phyloP scores from a whole-genome alignment of 2,329 filamentous ascomycete species.

The Ophiostoma triangulosporum region DNA sequence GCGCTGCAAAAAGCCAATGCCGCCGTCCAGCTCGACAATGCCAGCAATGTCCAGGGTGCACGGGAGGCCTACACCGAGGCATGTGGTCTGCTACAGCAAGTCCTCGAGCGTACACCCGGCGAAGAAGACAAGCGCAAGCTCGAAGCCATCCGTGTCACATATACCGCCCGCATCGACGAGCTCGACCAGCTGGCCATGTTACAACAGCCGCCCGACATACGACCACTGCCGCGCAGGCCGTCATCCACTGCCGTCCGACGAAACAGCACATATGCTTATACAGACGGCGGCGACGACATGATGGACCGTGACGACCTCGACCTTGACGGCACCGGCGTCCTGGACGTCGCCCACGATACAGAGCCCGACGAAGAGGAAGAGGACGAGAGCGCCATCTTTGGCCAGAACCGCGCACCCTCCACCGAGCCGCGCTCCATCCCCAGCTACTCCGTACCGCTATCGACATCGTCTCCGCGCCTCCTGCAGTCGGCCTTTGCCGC shows the following conservation, averaged over 20 bases:
- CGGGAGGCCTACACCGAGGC: slow-evolving; percentile 85
- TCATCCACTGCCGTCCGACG: slow-evolving; percentile 33
- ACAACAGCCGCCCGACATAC: slow-evolving; percentile 39
- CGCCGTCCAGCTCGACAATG: slow-evolving; percentile 90
- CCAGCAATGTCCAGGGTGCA: slow-evolving; percentile 84
- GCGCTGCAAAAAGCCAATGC: slow-evolving; percentile 92
- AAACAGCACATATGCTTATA: slow-evolving; percentile 16
- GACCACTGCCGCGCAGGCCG: slow-evolving; percentile 60
- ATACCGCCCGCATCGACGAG: slow-evolving; percentile 80
- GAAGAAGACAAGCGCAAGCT: slow-evolving; percentile 83
- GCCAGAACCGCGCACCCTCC: neutral
- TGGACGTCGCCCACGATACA: slow-evolving; percentile 7
- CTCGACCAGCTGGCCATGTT: slow-evolving; percentile 56
- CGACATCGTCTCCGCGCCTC: slow-evolving; percentile 14
- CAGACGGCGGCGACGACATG: slow-evolving; percentile 31
- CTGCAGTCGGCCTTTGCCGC: slow-evolving; percentile 17
- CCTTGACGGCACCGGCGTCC: neutral
- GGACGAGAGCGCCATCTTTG: slow-evolving; percentile 17
- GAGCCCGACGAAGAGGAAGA: slow-evolving; percentile 32
- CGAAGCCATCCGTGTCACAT: slow-evolving; percentile 83
- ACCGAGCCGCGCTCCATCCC: slow-evolving; percentile 15
- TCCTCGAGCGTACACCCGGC: slow-evolving; percentile 70
- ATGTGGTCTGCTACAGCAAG: slow-evolving; percentile 74
- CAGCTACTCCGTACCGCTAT: slow-evolving; percentile 17
- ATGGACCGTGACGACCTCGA: too few relatives aligned